A percentile compares a stretch with the other conserved stretches of the same genome.
Evolutionary conservation across 306 rosid species (phyloP).

Genomic region (Cucumis hystrix): DNA sequence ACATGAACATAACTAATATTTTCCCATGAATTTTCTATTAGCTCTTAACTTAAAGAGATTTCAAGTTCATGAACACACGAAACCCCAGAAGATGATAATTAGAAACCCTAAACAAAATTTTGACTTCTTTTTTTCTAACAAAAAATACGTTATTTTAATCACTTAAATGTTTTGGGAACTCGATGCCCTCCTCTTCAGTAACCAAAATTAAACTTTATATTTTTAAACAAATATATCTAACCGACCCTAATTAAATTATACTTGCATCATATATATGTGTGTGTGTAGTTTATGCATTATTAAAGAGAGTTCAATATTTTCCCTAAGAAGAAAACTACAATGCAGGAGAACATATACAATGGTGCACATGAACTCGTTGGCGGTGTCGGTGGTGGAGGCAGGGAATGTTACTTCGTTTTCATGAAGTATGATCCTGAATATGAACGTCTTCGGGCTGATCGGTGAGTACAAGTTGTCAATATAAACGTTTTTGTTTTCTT

Average conservation of each 20-base stretch:
- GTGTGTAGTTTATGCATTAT: background rate
- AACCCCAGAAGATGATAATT: background rate
- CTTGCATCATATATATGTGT: background rate
- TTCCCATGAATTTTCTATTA: background rate
- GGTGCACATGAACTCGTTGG: slow-evolving; percentile 4
- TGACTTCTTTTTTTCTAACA: background rate
- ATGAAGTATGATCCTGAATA: slow-evolving; percentile 84
- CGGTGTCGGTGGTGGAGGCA: slow-evolving; percentile 15
- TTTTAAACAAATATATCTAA: background rate
- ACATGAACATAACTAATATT: background rate
- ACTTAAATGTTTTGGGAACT: background rate
- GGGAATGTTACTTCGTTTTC: slow-evolving; percentile 68
- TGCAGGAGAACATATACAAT: background rate
- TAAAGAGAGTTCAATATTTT: background rate
- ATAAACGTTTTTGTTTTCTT: background rate
- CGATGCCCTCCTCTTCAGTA: background rate
- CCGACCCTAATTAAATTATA: background rate
- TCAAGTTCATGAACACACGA: background rate
- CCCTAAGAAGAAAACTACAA: background rate
- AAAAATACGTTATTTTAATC: background rate
- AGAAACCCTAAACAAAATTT: background rate
- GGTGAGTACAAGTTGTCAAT: slow-evolving; percentile 20
- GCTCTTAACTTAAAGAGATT: background rate
- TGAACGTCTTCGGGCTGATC: slow-evolving; percentile 53
- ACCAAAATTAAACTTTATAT: background rate